Evolutionary conservation across 371 early-diverging fungal genomes (phyloP).

Genomic region (Lichtheimia ornata): DNA sequence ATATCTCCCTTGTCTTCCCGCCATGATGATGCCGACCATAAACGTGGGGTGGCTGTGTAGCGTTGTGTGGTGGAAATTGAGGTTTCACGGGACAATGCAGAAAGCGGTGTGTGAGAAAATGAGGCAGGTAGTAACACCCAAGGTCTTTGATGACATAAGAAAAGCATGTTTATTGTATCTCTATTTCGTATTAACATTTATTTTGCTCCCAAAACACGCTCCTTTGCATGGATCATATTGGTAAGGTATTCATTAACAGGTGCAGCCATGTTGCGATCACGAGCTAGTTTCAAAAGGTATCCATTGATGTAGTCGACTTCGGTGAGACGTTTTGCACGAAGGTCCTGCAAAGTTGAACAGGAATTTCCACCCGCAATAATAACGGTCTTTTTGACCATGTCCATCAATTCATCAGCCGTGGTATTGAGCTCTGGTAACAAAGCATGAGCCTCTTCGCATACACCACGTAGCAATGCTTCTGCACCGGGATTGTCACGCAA

Average conservation of each 20-base stretch:
- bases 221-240: constrained; percentile 36
- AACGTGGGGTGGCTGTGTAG: no score
- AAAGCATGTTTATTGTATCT: not conserved
- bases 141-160: not conserved
- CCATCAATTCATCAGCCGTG: constrained; percentile 20
- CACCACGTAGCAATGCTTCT: constrained; percentile 15
- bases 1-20: no score
- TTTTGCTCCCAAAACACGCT: constrained; percentile 8
- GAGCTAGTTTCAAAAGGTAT: constrained; percentile 40
- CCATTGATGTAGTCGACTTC: constrained; percentile 69
- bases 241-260: constrained; percentile 24
- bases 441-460: constrained; percentile 34
- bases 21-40: no score
- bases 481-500: constrained; percentile 23
- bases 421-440: constrained; percentile 30
- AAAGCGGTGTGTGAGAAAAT: no score
- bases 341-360: constrained; percentile 65
- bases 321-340: constrained; percentile 35
- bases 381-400: constrained; percentile 30
- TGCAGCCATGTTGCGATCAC: constrained; percentile 12
- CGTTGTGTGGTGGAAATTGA: no score
- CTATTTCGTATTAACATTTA: not conserved
- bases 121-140: no score
- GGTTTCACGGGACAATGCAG: no score
- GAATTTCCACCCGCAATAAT: constrained; percentile 40